Percentiles rank a stretch among this genome's conserved stretches.
These are phyloP conservation scores for Manihot esculenta DNA, from an alignment of 441 rosid species.

Conservation along the genomic window DNA sequence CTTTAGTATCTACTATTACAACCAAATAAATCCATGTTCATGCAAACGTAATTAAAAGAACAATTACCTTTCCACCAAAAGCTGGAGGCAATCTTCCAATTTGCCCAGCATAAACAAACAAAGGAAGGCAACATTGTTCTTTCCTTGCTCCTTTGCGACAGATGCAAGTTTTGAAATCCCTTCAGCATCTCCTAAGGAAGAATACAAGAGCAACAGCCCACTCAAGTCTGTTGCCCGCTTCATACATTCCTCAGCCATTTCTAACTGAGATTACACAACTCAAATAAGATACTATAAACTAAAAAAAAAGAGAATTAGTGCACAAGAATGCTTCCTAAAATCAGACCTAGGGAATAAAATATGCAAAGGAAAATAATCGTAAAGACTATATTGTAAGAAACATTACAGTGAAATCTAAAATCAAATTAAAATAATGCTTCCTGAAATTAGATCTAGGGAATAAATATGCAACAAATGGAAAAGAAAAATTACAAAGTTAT, in stretches of 20 bases:
- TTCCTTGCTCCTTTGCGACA: conserved; percentile 92
- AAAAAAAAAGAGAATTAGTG: not conserved
- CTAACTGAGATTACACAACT: conserved; percentile 54
- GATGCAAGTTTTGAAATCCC: conserved; percentile 77
- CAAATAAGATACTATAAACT: not conserved
- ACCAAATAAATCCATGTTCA: conserved; percentile 14
- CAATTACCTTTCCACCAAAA: conserved; percentile 81
- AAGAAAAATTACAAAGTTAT: not conserved
- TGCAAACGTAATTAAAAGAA: conserved; percentile 17
- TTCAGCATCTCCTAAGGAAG: conserved; percentile 92
- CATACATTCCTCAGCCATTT: conserved; percentile 98
- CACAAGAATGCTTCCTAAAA: not conserved
- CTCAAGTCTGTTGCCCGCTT: conserved; percentile 84
- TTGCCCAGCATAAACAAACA: conserved; percentile 93
- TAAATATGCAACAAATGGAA: not conserved
- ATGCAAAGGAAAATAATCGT: too few relatives aligned
- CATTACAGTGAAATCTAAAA: not conserved
- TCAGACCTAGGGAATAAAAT: not conserved
- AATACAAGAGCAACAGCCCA: conserved; percentile 85
- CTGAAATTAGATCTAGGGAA: not conserved
- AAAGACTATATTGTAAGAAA: too few relatives aligned
- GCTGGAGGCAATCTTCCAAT: conserved; percentile 89
- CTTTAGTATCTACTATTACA: conserved; percentile 24
- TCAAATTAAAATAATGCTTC: not conserved
- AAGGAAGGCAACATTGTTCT: conserved; percentile 85